A percentile compares a stretch with the other conserved stretches of the same genome.
phyloP scores from a whole-genome alignment of 2,329 filamentous ascomycete genomes.

The Dothidotthia symphoricarpi region DNA sequence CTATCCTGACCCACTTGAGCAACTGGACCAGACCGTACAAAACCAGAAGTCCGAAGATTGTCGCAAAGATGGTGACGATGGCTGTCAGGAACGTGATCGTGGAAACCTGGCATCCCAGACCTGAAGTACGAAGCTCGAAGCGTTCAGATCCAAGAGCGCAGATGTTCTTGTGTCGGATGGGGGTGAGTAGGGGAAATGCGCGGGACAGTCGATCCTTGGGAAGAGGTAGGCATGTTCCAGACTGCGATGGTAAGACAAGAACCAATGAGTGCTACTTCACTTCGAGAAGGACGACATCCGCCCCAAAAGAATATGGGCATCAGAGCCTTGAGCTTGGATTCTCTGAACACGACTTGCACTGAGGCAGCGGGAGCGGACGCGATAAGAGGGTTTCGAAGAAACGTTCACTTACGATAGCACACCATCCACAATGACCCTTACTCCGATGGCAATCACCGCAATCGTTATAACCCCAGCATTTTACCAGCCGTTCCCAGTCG shows the following conservation, averaged over 20 bases:
- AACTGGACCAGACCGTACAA: conserved; percentile 31
- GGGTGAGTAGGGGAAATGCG: conserved; percentile 43
- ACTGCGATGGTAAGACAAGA: conserved; percentile 22
- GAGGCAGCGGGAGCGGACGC: background rate
- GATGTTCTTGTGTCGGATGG: conserved; percentile 37
- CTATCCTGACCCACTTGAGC: conserved; percentile 12
- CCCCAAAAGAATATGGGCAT: too few species aligned
- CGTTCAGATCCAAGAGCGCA: conserved; percentile 43
- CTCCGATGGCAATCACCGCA: conserved; percentile 41
- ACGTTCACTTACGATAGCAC: conserved; percentile 39
- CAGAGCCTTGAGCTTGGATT: too few species aligned
- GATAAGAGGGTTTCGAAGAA: background rate
- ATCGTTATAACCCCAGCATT: conserved; percentile 38
- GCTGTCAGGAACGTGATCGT: conserved; percentile 48
- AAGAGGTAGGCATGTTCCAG: conserved; percentile 45
- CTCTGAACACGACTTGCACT: background rate
- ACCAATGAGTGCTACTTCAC: too few species aligned
- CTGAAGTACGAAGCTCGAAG: conserved; percentile 47
- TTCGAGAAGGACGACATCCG: too few species aligned
- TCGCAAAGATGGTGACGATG: conserved; percentile 45
- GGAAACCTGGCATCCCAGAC: conserved; percentile 48
- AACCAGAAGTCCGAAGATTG: conserved; percentile 40
- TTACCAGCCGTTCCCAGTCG: conserved; percentile 30
- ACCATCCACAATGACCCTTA: conserved; percentile 46
- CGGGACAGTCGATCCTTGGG: conserved; percentile 39